Evolutionary conservation across 2,329 filamentous ascomycete species (phyloP), one percentile per base, ranked within the genome.

Genomic region (Phyllosticta citribraziliensis): DNA sequence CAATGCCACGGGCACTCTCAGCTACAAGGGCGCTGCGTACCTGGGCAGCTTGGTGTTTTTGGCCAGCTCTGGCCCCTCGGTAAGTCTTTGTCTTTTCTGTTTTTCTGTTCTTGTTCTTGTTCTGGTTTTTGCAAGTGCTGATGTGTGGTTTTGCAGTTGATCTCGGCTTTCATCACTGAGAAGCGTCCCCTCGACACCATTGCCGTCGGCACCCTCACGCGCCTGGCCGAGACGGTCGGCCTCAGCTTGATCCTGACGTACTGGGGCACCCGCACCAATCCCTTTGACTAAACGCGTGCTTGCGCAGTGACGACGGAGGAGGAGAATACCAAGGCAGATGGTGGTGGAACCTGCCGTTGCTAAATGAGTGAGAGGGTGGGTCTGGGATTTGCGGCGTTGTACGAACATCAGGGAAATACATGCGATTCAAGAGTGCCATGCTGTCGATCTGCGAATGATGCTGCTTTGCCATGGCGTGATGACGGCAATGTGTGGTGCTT

Each of bases 11-110:
- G 92, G 91, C 67, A 97, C 93, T 60, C 82, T 97, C 66, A 91
- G 85, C 79, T 97, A 97, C 83, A 97, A 96, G 85, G 94, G 94
- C 69, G 91, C 94, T 65, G 91, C 93, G 61, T 97, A 97, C 80
- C 82, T 97, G 64, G 94, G 94, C 67, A 83, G 83, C 64, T 80
- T 97, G 74, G 88, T 97, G 81, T 97, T 97, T 83, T 83, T 91
- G 66, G 93, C 93, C 68, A 92, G 87, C 68, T 87, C 91, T 70
- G 92, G 91, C 70, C 93, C 93, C 67, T 85, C 86, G 63, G 91
- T 96, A 85, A 67, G 87, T 83, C 67, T 61, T 22, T 22, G 3
- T 22, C 33, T 12, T 20, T 33, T 10, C 12, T 51, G 22, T 27
- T 3, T 25, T 27, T 5, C 20, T 22, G 53, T 20, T 47, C 3